phyloP scores from a whole-genome alignment of 139 green algal genomes.

The Parachlorella kessleri region DNA sequence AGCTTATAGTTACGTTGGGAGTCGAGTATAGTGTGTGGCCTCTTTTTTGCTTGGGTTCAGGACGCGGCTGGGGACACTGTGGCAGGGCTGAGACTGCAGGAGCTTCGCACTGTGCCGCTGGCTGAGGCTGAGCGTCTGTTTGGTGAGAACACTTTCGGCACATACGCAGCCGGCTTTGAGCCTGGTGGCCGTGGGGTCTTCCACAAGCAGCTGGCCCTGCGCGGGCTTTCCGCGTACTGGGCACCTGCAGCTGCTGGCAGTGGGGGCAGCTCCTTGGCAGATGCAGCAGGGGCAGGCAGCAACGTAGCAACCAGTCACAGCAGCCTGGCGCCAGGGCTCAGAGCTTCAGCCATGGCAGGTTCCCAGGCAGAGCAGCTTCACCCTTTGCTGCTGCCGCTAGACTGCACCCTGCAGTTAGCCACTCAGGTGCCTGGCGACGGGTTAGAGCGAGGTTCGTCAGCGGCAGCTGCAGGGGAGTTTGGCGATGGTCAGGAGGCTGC shows the following conservation, averaged over 20 bases:
- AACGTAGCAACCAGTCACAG: too few relatives aligned
- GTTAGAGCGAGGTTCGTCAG: neutral
- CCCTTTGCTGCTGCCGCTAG: neutral
- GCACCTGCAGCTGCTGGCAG: neutral
- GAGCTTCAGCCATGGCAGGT: too few relatives aligned
- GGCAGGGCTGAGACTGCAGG: neutral
- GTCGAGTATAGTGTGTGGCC: too few relatives aligned
- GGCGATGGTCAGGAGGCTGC: neutral
- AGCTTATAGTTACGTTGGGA: too few relatives aligned
- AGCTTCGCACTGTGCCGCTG: neutral
- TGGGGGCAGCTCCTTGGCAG: too few relatives aligned
- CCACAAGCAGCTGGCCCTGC: conserved; percentile 28
- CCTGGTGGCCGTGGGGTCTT: conserved; percentile 1
- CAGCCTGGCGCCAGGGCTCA: too few relatives aligned
- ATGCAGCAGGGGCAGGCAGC: too few relatives aligned
- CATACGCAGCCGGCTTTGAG: too few relatives aligned
- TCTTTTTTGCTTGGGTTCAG: too few relatives aligned
- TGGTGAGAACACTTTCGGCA: too few relatives aligned
- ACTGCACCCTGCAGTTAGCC: neutral
- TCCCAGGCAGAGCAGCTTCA: conserved; percentile 4
- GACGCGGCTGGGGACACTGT: neutral
- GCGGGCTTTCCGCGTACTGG: conserved; percentile 34
- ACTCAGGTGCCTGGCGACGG: neutral
- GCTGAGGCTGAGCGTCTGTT: too few relatives aligned
- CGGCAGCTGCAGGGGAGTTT: neutral